Percentiles rank a stretch among this genome's conserved stretches.
phyloP scores from a whole-genome alignment of 139 green algal genomes.

The Monoraphidium neglectum region DNA sequence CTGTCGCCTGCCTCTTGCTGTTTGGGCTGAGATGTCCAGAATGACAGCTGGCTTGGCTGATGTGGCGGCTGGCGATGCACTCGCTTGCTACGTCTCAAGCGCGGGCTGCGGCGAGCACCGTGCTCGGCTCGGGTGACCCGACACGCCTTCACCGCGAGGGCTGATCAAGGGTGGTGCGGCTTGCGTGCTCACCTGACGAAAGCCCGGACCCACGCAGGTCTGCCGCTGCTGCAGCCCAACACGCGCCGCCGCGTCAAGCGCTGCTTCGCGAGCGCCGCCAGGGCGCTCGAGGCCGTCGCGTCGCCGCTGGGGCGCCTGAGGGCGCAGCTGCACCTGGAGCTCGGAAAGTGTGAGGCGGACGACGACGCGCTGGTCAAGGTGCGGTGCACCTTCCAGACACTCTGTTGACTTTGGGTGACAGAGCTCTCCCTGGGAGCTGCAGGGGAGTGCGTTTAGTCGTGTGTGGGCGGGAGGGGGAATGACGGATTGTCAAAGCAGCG shows the following conservation, averaged over 20 bases:
- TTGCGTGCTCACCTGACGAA: no score
- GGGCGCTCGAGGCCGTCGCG: conserved; percentile 50
- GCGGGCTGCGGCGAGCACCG: background rate
- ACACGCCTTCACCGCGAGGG: background rate
- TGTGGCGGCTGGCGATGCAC: background rate
- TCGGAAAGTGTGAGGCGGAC: conserved; percentile 56
- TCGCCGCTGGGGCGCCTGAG: conserved; percentile 51
- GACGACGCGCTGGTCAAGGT: conserved; percentile 63
- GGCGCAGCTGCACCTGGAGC: conserved; percentile 61
- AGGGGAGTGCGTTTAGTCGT: no score
- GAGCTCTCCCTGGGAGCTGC: no score
- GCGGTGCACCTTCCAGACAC: no score
- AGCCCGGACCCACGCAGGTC: no score
- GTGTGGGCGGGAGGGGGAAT: no score
- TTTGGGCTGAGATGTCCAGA: background rate
- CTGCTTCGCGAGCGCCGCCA: conserved; percentile 50
- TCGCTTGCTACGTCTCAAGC: background rate
- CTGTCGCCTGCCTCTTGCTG: no score
- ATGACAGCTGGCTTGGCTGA: background rate
- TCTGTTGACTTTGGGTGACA: no score
- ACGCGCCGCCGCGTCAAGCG: conserved; percentile 43
- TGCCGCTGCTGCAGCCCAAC: conserved; percentile 59
- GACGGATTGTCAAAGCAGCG: no score
- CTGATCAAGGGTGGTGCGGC: no score
- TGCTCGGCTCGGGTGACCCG: background rate